Evolutionary conservation across 2,329 filamentous ascomycete species (phyloP).

Genomic region (Fusarium goolgardi): DNA sequence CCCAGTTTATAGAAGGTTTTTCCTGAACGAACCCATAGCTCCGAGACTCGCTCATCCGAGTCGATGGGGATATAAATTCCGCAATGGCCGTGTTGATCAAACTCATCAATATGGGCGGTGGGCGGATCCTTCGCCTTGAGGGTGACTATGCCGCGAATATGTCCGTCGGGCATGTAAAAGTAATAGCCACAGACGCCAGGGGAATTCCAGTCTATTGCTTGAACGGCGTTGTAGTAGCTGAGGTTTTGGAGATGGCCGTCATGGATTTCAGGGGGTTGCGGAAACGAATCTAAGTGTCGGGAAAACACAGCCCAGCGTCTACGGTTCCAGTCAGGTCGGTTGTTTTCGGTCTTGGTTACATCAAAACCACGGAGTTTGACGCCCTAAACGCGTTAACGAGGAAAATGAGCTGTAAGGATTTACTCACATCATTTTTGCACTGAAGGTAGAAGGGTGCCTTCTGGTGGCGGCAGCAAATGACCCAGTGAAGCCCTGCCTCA

Average conservation of each 20-base stretch:
- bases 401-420: rapidly evolving
- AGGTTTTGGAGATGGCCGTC: rapidly evolving
- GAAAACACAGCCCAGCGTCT: not conserved
- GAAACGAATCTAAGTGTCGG: not conserved
- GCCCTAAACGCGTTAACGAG: not conserved
- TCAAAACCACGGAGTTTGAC: not conserved
- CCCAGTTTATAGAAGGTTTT: rapidly evolving
- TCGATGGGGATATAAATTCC: not conserved
- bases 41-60: not conserved
- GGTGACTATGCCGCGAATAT: not conserved
- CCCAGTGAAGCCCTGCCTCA: not conserved
- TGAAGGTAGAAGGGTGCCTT: not conserved
- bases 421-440: not conserved
- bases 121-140: not conserved
- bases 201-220: not conserved
- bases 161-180: rapidly evolving
- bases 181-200: not conserved
- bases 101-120: rapidly evolving
- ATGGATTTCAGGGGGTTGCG: rapidly evolving
- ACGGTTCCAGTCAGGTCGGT: rapidly evolving
- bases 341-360: not conserved
- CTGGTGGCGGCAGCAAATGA: not conserved
- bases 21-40: not conserved
- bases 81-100: rapidly evolving
- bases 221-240: not conserved